These are phyloP conservation scores for Chimonanthus praecox DNA, from an alignment of 164 flowering plant genomes.

Conservation along the genomic window DNA sequence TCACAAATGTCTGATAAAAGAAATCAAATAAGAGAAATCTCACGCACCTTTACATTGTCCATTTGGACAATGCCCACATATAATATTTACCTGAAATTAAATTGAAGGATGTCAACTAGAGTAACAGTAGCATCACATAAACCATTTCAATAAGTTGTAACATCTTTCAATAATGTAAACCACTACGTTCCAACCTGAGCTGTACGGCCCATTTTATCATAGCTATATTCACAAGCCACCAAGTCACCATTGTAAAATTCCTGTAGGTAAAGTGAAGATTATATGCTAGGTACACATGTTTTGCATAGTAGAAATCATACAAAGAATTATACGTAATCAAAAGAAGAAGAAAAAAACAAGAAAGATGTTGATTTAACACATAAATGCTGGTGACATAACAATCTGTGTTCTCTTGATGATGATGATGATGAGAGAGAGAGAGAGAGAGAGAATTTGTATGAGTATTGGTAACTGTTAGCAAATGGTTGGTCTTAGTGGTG, in stretches of 20 bases:
- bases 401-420: background rate
- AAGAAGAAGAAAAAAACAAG: too few relatives aligned
- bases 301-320: background rate
- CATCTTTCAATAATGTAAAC: background rate
- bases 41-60: slow-evolving; percentile 68
- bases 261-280: slow-evolving; percentile 30
- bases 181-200: slow-evolving; percentile 57
- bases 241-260: slow-evolving; percentile 77
- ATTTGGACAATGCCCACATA: slow-evolving; percentile 72
- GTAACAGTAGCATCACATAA: background rate
- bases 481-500: background rate
- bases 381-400: too few relatives aligned
- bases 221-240: slow-evolving; percentile 64
- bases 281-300: background rate
- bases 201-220: slow-evolving; percentile 84
- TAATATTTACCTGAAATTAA: slow-evolving; percentile 66
- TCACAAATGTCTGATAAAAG: background rate
- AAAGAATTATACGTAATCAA: background rate
- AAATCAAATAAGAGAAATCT: slow-evolving; percentile 5
- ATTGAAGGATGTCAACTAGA: background rate
- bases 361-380: too few relatives aligned
- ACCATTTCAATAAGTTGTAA: background rate
- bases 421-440: background rate
- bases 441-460: background rate
- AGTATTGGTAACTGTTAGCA: background rate